Evolutionary conservation across 306 rosid species (phyloP).

Genomic region (Cucurbita maxima): DNA sequence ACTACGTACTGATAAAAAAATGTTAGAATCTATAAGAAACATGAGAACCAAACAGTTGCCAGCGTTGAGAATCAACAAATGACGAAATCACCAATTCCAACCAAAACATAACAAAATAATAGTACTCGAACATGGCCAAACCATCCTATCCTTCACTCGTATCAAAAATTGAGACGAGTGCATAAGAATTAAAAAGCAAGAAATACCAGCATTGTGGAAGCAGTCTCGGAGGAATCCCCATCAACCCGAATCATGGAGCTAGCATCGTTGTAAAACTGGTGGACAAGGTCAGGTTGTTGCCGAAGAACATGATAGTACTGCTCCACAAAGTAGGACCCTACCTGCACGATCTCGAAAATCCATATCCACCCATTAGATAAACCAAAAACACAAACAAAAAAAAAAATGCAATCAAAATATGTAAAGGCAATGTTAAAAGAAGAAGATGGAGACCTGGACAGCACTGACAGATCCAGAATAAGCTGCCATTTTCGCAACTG

Average conservation of each 20-base stretch:
- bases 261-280: conserved; percentile 65
- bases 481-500: conserved; percentile 17
- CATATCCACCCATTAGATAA: conserved; percentile 2
- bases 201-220: conserved; percentile 41
- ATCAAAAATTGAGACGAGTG: neutral
- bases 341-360: conserved; percentile 26
- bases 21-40: neutral
- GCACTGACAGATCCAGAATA: conserved; percentile 44
- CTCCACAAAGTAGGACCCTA: conserved; percentile 81
- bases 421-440: neutral
- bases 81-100: neutral
- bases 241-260: conserved; percentile 60
- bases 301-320: conserved; percentile 77
- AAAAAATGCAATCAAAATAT: neutral
- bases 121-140: neutral
- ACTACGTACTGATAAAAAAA: neutral
- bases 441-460: conserved; percentile 39
- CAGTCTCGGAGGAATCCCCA: conserved; percentile 43
- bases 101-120: neutral
- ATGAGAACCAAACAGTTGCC: neutral
- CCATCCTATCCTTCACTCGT: neutral
- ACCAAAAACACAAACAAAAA: neutral
- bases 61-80: neutral
- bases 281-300: conserved; percentile 56
- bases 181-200: neutral